Conservation (phyloP, 495 filamentous ascomycete genomes). For the Neurospora sublineolata region DNA sequence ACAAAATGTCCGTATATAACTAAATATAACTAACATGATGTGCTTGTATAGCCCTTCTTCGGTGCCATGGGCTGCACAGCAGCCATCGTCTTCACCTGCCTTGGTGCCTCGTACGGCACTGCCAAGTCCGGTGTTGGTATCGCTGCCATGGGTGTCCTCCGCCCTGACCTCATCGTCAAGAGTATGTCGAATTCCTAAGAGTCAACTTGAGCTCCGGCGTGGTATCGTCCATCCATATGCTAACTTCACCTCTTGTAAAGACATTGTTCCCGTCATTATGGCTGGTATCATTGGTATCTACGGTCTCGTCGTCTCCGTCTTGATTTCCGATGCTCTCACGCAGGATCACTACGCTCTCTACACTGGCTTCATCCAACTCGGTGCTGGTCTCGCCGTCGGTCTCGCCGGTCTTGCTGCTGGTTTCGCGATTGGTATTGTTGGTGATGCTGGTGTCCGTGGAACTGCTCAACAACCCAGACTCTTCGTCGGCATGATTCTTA, state of each 20-base stretch:
- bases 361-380: slow-evolving; percentile 93
- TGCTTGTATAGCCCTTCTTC: slow-evolving; percentile 74
- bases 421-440: slow-evolving; percentile 98
- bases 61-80: slow-evolving; percentile 98
- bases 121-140: slow-evolving; percentile 99
- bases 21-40: neutral
- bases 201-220: slow-evolving; percentile 1
- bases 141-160: slow-evolving; percentile 91
- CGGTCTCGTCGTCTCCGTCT: slow-evolving; percentile 94
- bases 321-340: slow-evolving; percentile 83
- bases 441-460: slow-evolving; percentile 97
- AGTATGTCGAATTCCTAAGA: slow-evolving; percentile 49
- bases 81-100: slow-evolving; percentile 97
- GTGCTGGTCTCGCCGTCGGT: slow-evolving; percentile 92
- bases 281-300: slow-evolving; percentile 99
- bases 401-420: slow-evolving; percentile 94
- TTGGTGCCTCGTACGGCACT: slow-evolving; percentile 95
- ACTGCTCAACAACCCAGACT: slow-evolving; percentile 94
- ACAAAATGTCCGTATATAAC: neutral
- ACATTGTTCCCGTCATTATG: slow-evolving; percentile 99
- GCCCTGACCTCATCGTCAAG: slow-evolving; percentile 98
- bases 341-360: slow-evolving; percentile 72
- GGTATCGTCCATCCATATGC: neutral
- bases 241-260: slow-evolving; percentile 34
- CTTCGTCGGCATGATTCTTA: slow-evolving; percentile 99